Percentiles rank a stretch among this genome's conserved stretches.
Evolutionary conservation across 2,329 filamentous ascomycete genomes (phyloP).

Genomic region (Fusarium sp.): DNA sequence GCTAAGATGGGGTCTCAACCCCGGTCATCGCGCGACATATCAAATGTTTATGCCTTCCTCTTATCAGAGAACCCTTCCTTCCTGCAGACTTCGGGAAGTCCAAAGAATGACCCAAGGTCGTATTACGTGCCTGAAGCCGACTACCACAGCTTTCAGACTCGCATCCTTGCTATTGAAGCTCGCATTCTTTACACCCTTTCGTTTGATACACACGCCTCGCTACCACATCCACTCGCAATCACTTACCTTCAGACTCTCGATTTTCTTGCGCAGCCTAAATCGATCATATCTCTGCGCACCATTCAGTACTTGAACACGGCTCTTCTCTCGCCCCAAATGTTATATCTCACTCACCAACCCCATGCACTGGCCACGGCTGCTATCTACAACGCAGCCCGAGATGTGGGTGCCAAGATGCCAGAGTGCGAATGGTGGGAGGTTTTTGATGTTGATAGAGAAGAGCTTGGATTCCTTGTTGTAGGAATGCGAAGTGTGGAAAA

Average conservation of each 20-base stretch:
- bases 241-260: conserved; percentile 94
- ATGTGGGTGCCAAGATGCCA: conserved; percentile 81
- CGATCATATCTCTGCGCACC: conserved; percentile 70
- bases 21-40: conserved; percentile 80
- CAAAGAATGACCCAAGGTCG: conserved; percentile 57
- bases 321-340: conserved; percentile 85
- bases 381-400: conserved; percentile 88
- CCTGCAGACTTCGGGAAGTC: conserved; percentile 54
- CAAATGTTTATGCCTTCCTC: conserved; percentile 88
- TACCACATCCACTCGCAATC: conserved; percentile 87
- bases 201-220: conserved; percentile 85
- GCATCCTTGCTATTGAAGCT: conserved; percentile 79
- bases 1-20: conserved; percentile 85
- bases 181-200: conserved; percentile 79
- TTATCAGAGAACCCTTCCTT: conserved; percentile 70
- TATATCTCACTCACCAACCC: conserved; percentile 94
- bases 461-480: conserved; percentile 91
- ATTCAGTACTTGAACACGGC: conserved; percentile 87
- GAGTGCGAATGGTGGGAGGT: conserved; percentile 96
- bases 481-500: conserved; percentile 82
- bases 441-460: conserved; percentile 94
- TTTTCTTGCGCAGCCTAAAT: conserved; percentile 61
- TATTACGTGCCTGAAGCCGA: conserved; percentile 80
- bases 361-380: conserved; percentile 85
- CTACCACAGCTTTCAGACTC: conserved; percentile 73